A percentile compares a stretch with the other conserved stretches of the same genome.
Conservation (phyloP, 108 stramenopile genomes). For the Nannochloropsis salina region DNA sequence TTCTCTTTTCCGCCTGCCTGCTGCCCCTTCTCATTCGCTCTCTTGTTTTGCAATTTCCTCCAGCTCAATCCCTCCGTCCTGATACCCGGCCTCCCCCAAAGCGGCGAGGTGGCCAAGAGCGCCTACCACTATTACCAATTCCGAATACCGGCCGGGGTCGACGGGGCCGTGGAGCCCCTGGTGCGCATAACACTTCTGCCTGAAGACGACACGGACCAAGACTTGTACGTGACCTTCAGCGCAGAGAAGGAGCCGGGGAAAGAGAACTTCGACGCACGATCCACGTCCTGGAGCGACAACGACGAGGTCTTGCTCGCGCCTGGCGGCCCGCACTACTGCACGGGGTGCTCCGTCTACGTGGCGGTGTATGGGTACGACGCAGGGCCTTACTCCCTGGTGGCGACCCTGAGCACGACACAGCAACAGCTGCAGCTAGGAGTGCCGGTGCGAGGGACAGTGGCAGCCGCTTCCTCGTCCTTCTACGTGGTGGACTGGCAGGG, state of each 20-base stretch:
- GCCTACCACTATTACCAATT: conserved; percentile 33
- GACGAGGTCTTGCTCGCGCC: conserved; percentile 24
- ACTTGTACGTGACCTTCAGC: conserved; percentile 27
- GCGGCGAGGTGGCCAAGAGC: neutral
- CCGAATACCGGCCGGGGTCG: neutral
- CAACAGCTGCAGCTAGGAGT: conserved; percentile 13
- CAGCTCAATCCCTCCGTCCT: conserved; percentile 20
- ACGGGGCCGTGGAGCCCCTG: neutral
- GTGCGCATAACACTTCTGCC: conserved; percentile 25
- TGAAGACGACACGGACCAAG: conserved; percentile 21
- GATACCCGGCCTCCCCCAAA: conserved; percentile 31
- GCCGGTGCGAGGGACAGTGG: neutral
- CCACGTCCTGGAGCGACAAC: conserved; percentile 22
- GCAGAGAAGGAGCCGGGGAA: conserved; percentile 32
- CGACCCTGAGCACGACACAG: neutral
- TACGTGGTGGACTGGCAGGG: neutral
- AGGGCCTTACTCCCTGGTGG: conserved; percentile 26
- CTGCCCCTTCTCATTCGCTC: neutral
- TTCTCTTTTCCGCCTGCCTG: neutral
- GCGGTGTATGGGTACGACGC: conserved; percentile 38
- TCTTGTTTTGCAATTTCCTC: neutral
- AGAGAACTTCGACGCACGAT: neutral
- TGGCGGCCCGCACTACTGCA: conserved; percentile 34
- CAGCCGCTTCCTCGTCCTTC: neutral
- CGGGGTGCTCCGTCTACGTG: conserved; percentile 29